A percentile compares a stretch with the other conserved stretches of the same genome.
Conservation (phyloP, 2,329 filamentous ascomycete species). For the Pseudogymnoascus sp. region DNA sequence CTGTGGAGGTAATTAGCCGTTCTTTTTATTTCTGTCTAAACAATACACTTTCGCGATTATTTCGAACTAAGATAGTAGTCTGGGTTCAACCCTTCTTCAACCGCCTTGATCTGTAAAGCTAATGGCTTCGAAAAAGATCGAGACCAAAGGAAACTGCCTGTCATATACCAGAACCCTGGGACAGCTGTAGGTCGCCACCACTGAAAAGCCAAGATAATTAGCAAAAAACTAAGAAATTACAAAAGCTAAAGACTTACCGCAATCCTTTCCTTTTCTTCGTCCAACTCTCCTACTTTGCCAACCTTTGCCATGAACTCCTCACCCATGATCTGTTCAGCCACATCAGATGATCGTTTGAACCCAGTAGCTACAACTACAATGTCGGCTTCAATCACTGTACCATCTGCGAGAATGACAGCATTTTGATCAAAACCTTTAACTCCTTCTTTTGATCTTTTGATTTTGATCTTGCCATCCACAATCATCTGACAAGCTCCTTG, state of each 20-base stretch:
- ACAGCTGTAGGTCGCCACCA: conserved; percentile 35
- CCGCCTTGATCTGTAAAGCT: conserved; percentile 35
- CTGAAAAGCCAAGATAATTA: conserved; percentile 15
- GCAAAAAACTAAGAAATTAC: neutral
- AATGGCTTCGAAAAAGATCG: conserved; percentile 32
- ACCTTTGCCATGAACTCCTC: conserved; percentile 10
- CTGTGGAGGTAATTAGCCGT: no score
- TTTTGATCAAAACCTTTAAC: conserved; percentile 28
- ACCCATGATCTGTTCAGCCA: conserved; percentile 38
- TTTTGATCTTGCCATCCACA: conserved; percentile 33
- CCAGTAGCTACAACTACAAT: conserved; percentile 28
- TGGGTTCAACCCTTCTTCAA: conserved; percentile 8
- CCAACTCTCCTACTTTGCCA: neutral
- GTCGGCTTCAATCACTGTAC: neutral
- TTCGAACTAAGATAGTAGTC: neutral
- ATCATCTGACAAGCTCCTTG: conserved; percentile 34
- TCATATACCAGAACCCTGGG: conserved; percentile 35
- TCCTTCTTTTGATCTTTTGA: conserved; percentile 27
- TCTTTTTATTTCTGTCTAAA: neutral
- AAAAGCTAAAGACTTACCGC: neutral
- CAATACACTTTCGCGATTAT: neutral
- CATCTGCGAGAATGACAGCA: neutral
- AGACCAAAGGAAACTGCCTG: conserved; percentile 30
- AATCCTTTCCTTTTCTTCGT: neutral
- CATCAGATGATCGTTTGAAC: conserved; percentile 32